A percentile compares a stretch with the other conserved stretches of the same genome.
Evolutionary conservation across 306 rosid species (phyloP).

Genomic region (Chamaecrista fasciculata): DNA sequence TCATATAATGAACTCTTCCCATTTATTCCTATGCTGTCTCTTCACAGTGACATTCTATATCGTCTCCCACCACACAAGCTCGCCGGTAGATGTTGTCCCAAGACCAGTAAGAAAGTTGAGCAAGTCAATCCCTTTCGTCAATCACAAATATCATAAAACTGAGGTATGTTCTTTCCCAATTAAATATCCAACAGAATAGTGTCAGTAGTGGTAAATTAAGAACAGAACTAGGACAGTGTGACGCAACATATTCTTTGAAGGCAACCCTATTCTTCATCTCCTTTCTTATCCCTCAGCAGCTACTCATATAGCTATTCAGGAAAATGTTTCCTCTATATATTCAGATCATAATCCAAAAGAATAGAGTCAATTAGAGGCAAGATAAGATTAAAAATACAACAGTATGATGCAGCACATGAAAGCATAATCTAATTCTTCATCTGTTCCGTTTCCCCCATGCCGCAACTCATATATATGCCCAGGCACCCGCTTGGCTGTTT

Average conservation of each 20-base stretch:
- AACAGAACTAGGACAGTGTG: background rate
- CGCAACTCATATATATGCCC: background rate
- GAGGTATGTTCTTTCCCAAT: conserved; percentile 41
- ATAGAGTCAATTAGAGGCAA: conserved; percentile 1
- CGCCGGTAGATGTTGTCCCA: conserved; percentile 29
- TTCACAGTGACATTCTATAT: conserved; percentile 41
- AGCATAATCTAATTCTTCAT: conserved; percentile 4
- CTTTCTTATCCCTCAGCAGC: background rate
- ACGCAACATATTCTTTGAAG: conserved; percentile 7
- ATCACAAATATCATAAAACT: conserved; percentile 27
- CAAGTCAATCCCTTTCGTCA: conserved; percentile 17
- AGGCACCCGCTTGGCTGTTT: background rate
- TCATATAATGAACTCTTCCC: conserved; percentile 48
- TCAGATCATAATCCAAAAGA: background rate
- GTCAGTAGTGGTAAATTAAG: background rate
- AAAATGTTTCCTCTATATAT: conserved; percentile 10
- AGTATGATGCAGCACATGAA: background rate
- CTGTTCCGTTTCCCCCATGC: conserved; percentile 4
- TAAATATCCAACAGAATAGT: conserved; percentile 4
- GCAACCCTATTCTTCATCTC: conserved; percentile 1
- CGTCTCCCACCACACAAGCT: conserved; percentile 40
- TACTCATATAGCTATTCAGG: background rate
- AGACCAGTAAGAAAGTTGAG: conserved; percentile 49
- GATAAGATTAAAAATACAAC: conserved; percentile 18
- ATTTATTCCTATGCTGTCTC: conserved; percentile 51